phyloP scores from a whole-genome alignment of 2,329 filamentous ascomycete species.

The Fusarium ramigenum region DNA sequence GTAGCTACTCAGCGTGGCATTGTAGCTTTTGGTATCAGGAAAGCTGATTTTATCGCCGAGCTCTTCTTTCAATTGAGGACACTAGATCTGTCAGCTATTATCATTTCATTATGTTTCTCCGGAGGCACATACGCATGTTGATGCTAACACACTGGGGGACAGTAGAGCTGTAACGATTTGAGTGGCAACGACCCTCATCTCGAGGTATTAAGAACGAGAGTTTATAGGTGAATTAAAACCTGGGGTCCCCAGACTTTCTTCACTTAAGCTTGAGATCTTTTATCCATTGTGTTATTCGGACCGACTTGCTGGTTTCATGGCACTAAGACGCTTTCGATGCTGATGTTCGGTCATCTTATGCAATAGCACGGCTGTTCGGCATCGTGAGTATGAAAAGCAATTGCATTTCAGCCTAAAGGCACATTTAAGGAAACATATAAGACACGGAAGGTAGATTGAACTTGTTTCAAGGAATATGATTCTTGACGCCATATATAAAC shows the following conservation, averaged over 20 bases:
- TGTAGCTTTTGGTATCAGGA: background rate
- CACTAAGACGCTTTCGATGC: background rate
- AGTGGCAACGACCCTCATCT: background rate
- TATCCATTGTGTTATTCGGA: background rate
- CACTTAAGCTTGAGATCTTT: background rate
- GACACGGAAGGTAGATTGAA: accelerated
- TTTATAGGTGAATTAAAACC: background rate
- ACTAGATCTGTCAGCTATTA: background rate
- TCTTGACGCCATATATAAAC: background rate
- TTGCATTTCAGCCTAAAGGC: background rate
- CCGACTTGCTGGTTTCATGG: background rate
- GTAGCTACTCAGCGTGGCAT: background rate
- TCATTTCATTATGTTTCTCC: no score
- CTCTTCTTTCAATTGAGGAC: background rate
- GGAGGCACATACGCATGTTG: background rate
- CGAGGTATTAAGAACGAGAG: background rate
- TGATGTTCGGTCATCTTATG: background rate
- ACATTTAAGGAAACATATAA: accelerated
- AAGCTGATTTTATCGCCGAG: background rate
- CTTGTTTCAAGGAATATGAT: accelerated
- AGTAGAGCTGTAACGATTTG: no score
- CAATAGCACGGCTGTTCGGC: background rate
- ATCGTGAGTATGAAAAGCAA: background rate
- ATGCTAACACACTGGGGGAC: background rate
- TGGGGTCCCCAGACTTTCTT: background rate